Evolutionary conservation across 2,329 filamentous ascomycete genomes (phyloP), one percentile per base, ranked within the genome.

Genomic region (Apiospora phragmitis): DNA sequence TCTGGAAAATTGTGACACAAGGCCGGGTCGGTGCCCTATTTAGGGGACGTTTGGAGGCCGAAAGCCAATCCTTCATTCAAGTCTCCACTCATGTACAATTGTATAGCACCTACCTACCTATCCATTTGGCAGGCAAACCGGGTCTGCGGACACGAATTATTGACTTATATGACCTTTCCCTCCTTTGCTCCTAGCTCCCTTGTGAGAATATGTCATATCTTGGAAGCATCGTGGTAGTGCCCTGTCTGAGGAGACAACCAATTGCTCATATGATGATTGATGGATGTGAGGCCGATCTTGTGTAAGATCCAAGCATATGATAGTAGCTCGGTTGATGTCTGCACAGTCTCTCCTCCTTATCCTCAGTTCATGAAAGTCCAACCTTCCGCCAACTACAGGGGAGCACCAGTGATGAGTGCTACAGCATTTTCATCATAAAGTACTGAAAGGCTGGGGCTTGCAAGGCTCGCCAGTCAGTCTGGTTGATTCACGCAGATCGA

Each of bases 51-150:
- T 38, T 62, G 55, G 18, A 38, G 55, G 55, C 18, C 32, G 18
- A 59, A 9, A 38, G 18, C 32, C 55, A 38, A 62, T n/a, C 55
- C 55, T 62, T 62, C 55, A 38, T 62, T 55, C 8, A 41, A 62
- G 55, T 62, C 55, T 62, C 55, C 55, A 62, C 55, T 62, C 32
- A 38, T 62, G 55, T 62, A 62, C 55, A 47, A 38, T 62, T 62
- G 55, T 14, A 62, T 62, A 62, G 55, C 55, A 18, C 55, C 32
- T 62, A 35, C 29, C 51, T 45, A 45, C 43, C 21, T 47, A 47
- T 8, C 47, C 49, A 29, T 55, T 38, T 35, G 55, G 55, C 55
- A 38, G 55, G 55, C 55, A 38, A n/a, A 21, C 32, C 55, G 55
- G 21, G 55, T 62, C 55, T 62, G 18, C 55, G 32, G 55, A 38